These are phyloP conservation scores for Trichosanthes cucumerina DNA, from an alignment of 306 rosid genomes.

Conservation along the genomic window DNA sequence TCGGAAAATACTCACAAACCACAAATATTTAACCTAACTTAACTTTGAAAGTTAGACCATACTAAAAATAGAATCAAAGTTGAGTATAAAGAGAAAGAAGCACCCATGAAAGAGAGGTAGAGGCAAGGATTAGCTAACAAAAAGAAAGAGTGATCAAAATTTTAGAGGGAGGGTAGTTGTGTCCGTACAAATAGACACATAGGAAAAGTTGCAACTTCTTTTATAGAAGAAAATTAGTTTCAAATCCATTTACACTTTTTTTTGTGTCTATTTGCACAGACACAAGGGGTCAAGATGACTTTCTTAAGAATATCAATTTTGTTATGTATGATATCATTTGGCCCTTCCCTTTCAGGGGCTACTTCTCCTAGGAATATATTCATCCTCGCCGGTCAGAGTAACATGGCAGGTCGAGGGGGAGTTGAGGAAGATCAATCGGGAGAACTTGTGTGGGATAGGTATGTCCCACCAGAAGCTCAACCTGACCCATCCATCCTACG, in stretches of 20 bases:
- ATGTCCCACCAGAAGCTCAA: neutral
- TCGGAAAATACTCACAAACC: neutral
- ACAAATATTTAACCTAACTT: neutral
- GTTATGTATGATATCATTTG: neutral
- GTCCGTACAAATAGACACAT: neutral
- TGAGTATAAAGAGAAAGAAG: neutral
- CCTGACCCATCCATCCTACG: neutral
- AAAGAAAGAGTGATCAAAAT: neutral
- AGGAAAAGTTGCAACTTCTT: neutral
- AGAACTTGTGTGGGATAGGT: neutral
- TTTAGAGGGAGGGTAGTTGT: neutral
- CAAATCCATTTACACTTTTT: neutral
- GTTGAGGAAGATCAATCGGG: neutral
- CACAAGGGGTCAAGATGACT: neutral
- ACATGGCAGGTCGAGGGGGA: neutral
- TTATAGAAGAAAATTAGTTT: neutral
- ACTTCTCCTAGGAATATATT: neutral
- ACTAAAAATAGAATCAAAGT: neutral
- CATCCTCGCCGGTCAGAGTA: neutral
- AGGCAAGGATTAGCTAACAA: neutral
- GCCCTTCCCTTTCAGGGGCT: neutral
- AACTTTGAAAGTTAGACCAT: neutral
- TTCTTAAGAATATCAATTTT: neutral
- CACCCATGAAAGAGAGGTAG: neutral
- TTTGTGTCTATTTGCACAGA: neutral